Base-by-base conservation (phyloP, 106 monocot species). In the Narthecium ossifragum region DNA sequence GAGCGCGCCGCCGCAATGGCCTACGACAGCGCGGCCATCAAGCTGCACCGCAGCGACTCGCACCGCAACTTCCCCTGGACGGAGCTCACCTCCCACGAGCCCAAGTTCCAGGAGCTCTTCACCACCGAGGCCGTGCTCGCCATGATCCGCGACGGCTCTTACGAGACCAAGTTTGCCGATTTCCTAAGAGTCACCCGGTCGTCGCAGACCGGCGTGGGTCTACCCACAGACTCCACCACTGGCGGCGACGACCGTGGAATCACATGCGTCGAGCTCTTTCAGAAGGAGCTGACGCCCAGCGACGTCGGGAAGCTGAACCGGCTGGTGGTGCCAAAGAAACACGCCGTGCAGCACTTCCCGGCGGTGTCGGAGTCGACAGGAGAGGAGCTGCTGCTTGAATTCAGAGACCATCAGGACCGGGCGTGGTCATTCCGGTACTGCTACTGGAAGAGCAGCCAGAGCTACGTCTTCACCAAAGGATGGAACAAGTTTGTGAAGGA, bases 401-500 rank as follows among this genome's bases (percentile, higher is more conserved):
- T 80, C 41, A 47, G 39, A 26, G 85, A 85, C 53, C 31, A 53
- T 15, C 32, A 56, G 23, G 59, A 31, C 14, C 10, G 46, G 27
- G 0, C 6, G 26, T 85, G 85, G 85, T 62, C 34, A 46, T 85
- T 85, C 57, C 31, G 80, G 22, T 85, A 85, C 55, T 80, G 80
- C 18, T 85, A 73, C 55, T 85, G 85, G 85, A 80, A 63, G 62
- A 85, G 85, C 29, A 85, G 85, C 69, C 85, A 85, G 66, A 85
- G 85, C 70, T 80, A 65, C 34, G 85, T 85, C 31, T 85, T 85
- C 58, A 85, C 85, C 32, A 80, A 67, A 54, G 80, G 80, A 1
- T 85, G 85, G 85, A 85, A 76, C 47, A 80, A 59, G 73, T 85
- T 75, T 37, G 84, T 85, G 61, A 79, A 73, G 69, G 68, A 45